Conservation (phyloP, 75 land plant genomes). For the Cunninghamia lanceolata region DNA sequence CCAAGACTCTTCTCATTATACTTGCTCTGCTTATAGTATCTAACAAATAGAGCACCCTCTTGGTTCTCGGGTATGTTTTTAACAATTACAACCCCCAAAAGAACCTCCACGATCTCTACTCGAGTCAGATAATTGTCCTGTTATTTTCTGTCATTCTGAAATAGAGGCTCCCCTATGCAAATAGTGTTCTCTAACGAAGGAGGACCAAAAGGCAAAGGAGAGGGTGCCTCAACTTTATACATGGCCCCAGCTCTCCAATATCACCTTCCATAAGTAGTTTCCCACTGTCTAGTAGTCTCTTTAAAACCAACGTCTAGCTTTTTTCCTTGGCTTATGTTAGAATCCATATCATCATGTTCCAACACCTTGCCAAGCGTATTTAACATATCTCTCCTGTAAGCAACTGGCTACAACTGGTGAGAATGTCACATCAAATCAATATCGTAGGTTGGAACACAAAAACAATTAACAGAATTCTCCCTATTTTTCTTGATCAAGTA, state of each 20-base stretch:
- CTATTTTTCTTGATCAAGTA: no score
- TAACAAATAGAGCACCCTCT: constrained; percentile 45
- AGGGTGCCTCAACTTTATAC: no score
- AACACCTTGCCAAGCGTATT: constrained; percentile 55
- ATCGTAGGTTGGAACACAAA: no score
- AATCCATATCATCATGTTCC: constrained; percentile 86
- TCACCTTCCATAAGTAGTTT: constrained; percentile 59
- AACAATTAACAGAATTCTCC: no score
- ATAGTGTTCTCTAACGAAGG: background rate
- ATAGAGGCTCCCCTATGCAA: constrained; percentile 6
- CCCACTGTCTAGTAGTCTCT: constrained; percentile 64
- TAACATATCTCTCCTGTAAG: constrained; percentile 57
- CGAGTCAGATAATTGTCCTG: constrained; percentile 27
- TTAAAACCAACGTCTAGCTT: constrained; percentile 74
- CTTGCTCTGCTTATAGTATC: background rate
- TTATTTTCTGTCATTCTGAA: constrained; percentile 2
- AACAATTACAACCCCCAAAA: constrained; percentile 45
- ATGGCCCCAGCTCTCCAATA: constrained; percentile 81
- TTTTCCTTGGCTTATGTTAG: constrained; percentile 67
- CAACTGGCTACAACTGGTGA: constrained; percentile 69
- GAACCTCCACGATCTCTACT: constrained; percentile 32
- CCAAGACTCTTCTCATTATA: background rate
- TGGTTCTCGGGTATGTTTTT: constrained; percentile 36
- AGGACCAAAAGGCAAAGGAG: constrained; percentile 27
- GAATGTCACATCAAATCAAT: constrained; percentile 16